A percentile compares a stretch with the other conserved stretches of the same genome.
These are phyloP conservation scores for Plantago ovata DNA, from an alignment of 257 asterid genomes.

Conservation along the genomic window DNA sequence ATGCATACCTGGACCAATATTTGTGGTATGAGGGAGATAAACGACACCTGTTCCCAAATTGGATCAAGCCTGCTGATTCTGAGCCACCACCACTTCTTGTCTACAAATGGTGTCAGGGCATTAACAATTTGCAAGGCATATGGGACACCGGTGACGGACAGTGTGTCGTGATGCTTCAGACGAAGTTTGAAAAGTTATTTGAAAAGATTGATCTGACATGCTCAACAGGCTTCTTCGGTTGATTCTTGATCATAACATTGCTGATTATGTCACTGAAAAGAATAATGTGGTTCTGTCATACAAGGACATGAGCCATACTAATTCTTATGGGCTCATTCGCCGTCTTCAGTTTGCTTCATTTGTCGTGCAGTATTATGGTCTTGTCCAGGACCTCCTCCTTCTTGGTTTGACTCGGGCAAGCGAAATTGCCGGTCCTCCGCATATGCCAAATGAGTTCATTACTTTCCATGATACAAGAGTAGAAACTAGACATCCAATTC, in stretches of 20 bases:
- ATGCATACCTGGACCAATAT: constrained; percentile 97
- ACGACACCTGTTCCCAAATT: constrained; percentile 93
- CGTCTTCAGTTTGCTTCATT: constrained; percentile 99
- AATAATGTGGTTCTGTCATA: constrained; percentile 91
- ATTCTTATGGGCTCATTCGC: constrained; percentile 96
- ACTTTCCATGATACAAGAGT: constrained; percentile 82
- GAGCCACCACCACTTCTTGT: constrained; percentile 97
- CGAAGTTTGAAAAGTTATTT: constrained; percentile 86
- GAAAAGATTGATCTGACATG: constrained; percentile 97
- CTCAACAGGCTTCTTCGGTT: constrained; percentile 89
- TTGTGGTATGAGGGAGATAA: constrained; percentile 99
- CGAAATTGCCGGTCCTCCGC: constrained; percentile 99
- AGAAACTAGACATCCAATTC: constrained; percentile 87
- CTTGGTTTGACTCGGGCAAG: constrained; percentile 98
- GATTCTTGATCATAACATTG: constrained; percentile 97
- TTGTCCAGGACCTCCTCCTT: constrained; percentile 90
- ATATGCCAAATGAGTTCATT: constrained; percentile 95
- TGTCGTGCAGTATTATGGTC: constrained; percentile 95
- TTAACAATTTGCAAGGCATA: constrained; percentile 80
- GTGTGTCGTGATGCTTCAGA: constrained; percentile 98
- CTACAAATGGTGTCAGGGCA: constrained; percentile 99
- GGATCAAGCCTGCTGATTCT: constrained; percentile 99
- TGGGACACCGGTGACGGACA: constrained; percentile 99
- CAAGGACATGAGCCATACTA: constrained; percentile 99
- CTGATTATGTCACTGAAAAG: constrained; percentile 97